Conservation (phyloP, 106 monocot genomes). For the Dioscorea dumetorum region DNA sequence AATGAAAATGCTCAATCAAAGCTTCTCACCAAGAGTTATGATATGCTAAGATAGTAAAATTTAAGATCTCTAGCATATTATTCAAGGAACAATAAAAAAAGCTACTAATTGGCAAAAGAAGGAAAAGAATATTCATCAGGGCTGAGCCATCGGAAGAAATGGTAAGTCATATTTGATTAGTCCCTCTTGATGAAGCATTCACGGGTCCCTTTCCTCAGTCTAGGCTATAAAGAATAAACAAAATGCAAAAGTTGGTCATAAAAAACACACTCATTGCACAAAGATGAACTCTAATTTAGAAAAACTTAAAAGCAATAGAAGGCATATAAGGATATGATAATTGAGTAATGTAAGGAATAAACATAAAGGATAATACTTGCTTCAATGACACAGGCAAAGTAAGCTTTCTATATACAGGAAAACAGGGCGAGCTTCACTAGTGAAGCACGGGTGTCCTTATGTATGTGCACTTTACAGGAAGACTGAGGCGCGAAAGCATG, state of each 20-base stretch:
- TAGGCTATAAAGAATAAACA: constrained; percentile 20
- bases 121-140: constrained; percentile 11
- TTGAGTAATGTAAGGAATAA: not conserved
- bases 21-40: not conserved
- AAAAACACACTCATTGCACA: no score
- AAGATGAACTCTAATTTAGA: no score
- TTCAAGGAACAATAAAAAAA: not conserved
- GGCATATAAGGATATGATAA: no score
- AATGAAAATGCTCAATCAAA: not conserved
- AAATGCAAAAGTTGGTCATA: no score
- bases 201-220: constrained; percentile 34
- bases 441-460: no score
- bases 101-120: not conserved
- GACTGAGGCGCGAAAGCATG: no score
- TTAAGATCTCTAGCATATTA: not conserved
- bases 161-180: constrained; percentile 42
- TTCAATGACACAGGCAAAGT: constrained; percentile 47
- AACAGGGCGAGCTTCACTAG: no score
- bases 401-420: constrained; percentile 41
- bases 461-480: no score
- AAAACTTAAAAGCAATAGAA: no score
- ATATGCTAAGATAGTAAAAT: not conserved
- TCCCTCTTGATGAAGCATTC: constrained; percentile 55
- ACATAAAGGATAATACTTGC: constrained; percentile 19
- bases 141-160: constrained; percentile 36